Percentiles rank a stretch among this genome's conserved stretches.
phyloP scores from a whole-genome alignment of 73 alveolate species.

The Paramecium primaurelia region DNA sequence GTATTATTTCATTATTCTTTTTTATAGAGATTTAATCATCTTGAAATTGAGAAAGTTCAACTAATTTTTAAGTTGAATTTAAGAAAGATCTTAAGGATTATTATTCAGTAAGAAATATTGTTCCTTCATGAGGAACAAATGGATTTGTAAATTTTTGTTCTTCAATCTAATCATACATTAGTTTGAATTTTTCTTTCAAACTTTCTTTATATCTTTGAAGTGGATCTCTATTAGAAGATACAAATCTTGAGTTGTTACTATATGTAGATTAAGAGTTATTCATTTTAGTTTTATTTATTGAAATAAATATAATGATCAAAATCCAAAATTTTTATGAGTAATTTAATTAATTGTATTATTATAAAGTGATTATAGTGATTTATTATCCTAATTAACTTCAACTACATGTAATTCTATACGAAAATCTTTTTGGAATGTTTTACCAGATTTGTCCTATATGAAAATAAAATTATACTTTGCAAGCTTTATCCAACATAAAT shows the following conservation, averaged over 20 bases:
- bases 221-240: background rate
- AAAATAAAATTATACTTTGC: constrained; percentile 34
- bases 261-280: background rate
- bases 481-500: constrained; percentile 81
- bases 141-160: background rate
- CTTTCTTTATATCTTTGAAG: background rate
- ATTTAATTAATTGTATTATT: background rate
- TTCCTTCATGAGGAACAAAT: background rate
- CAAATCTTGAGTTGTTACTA: background rate
- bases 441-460: constrained; percentile 52
- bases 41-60: background rate
- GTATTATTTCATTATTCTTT: background rate
- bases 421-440: background rate
- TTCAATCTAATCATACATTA: background rate
- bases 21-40: background rate
- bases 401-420: constrained; percentile 42
- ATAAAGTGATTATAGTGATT: background rate
- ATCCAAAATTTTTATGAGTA: constrained; percentile 27
- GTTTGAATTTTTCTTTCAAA: background rate
- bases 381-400: background rate
- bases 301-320: background rate
- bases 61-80: background rate
- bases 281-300: background rate
- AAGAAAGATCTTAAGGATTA: background rate
- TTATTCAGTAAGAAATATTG: background rate